A percentile compares a stretch with the other conserved stretches of the same genome.
Conservation (phyloP, 441 rosid species). For the Eutrema salsugineum region DNA sequence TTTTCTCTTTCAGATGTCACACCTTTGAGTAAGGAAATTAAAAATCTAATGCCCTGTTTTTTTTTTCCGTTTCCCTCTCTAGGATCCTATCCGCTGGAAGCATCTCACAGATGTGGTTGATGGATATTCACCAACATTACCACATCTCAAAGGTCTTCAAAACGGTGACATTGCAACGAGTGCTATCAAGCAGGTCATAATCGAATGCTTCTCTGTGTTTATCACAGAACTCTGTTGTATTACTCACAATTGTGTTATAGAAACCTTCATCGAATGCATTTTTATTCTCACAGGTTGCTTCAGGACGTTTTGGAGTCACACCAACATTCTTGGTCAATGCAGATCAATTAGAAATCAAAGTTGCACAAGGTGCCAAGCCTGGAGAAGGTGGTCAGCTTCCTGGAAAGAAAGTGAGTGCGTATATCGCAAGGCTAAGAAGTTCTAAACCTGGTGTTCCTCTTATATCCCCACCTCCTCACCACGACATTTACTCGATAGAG, state of each 20-base stretch:
- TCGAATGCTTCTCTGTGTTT: no score
- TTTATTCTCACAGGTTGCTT: conserved; percentile 76
- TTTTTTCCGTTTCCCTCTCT: neutral
- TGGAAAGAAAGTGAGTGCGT: conserved; percentile 99
- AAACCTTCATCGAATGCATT: neutral
- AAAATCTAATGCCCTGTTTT: neutral
- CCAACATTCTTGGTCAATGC: conserved; percentile 98
- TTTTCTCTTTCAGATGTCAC: neutral
- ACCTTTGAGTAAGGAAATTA: neutral
- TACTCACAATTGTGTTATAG: neutral
- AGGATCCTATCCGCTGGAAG: conserved; percentile 99
- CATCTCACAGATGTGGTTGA: conserved; percentile 95
- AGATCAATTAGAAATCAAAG: conserved; percentile 93
- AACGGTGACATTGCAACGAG: conserved; percentile 99
- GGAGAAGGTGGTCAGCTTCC: conserved; percentile 99
- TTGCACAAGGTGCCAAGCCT: conserved; percentile 99
- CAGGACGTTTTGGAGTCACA: conserved; percentile 98
- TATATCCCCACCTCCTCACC: conserved; percentile 99
- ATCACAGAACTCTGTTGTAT: no score
- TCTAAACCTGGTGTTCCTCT: conserved; percentile 99
- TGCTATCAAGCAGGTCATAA: conserved; percentile 93
- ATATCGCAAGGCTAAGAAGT: conserved; percentile 91
- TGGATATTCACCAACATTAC: conserved; percentile 95
- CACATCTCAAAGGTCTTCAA: conserved; percentile 99
- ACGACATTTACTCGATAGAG: conserved; percentile 96